Base-by-base conservation (phyloP, 2,329 filamentous ascomycete species). In the Phialemoniopsis sp. region DNA sequence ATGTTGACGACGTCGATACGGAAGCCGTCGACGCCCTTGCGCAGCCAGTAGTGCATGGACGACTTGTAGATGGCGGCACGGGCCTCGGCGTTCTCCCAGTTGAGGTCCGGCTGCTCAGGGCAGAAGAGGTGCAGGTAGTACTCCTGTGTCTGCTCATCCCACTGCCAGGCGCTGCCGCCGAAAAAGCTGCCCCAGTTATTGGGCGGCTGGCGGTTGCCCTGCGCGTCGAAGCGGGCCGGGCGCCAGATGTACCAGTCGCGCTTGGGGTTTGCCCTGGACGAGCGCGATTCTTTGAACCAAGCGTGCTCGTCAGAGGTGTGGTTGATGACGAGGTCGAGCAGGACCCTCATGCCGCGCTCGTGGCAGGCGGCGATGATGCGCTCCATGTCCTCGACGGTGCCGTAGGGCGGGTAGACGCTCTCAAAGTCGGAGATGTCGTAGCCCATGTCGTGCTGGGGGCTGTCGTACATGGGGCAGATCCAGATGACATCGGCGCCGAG, bases 1-100 rank as follows among this genome's bases (percentile, higher is more conserved):
- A 81, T 76, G 52, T 85, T 84, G 44, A 85, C 81, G 0, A 81
- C 80, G 45, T 85, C 81, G 60, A 84, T 80, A 5, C 82, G 70
- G 58, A 84, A 85, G 0, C 79, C 79, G 36, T 79, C 73, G 0
- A 80, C 76, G 0, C 82, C 82, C 6, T 77, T 75, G 39, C 87
- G 70, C 1, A 89, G 70, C 86, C 86, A 89, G 56, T 88, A 89
- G 0, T 70, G 67, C 72, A 88, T 82, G 5, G 83, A 78, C 6
- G 64, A 54, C 6, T 80, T 68, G 51, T 87, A 83, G 2, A 88
- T 81, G 1, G 80, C 85, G 37, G 79, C 66, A 7, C 83, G 75
- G 8, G 84, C 80, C 3, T 76, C 73, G 0, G 71, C 68, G 36
- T 83, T 82, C 40, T 87, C 82, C 85, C 85, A 89, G 54, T 89